Evolutionary conservation across 208 protist species (phyloP), one percentile per base, ranked within the genome.

Genomic region (Ichthyophonus hoferi): DNA sequence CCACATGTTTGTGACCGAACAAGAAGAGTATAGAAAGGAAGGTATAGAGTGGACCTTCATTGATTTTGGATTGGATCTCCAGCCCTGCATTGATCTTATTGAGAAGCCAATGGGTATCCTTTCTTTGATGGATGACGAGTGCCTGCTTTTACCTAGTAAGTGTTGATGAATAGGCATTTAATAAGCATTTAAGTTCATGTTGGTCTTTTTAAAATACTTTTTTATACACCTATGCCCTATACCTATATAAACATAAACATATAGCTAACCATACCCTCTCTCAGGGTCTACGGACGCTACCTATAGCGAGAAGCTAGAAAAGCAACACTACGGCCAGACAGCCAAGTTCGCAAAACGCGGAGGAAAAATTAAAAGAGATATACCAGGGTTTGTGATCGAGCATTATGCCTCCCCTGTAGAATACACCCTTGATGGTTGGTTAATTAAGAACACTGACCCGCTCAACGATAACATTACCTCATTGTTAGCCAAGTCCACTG

Each of bases 31-130:
- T 91, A 40, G 89, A 42, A 88, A 88, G 40, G 94, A 96, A 83
- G 86, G 91, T 33, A 97, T 97, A 83, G 94, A 96, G 83, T 96
- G 96, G 91, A 92, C 89, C 1, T 92, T 92, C 42, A 94, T 97
- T 2, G 90, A 93, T 14, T 96, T 95, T 83, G 91, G 89, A 31
- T 92, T 96, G 79, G 96, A 97, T 87, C 90, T 92, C 38, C 88
- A 94, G 92, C 92, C 87, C 58, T 94, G 87, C 83, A 93, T 94
- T n/a, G 93, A 96, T 76, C 93, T 95, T 43, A 95, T 95, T 89
- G 42, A 79, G 83, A 93, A 92, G 86, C 91, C 88, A 31, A 33
- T 94, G 76, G 96, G 95, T 90, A 94, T 96, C 40, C 87, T 97
- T 82, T 90, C 93, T 40, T 86, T 95, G 3, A 89, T 95, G 83